These are phyloP conservation scores for Raphanus sativus DNA, from an alignment of 345 rosid species.

Conservation along the genomic window DNA sequence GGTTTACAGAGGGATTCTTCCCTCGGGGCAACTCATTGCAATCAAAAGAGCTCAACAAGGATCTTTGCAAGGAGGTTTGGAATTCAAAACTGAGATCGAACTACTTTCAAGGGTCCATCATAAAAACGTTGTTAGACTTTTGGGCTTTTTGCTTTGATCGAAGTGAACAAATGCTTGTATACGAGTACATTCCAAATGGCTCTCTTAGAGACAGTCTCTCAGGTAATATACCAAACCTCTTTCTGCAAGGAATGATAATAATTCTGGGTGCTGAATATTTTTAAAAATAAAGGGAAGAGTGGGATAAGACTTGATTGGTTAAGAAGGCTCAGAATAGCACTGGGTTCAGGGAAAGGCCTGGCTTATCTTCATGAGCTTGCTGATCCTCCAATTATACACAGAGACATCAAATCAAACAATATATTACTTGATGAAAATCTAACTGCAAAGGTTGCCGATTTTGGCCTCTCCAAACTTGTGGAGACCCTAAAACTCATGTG, in stretches of 20 bases:
- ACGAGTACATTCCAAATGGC: constrained; percentile 73
- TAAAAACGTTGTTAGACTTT: constrained; percentile 66
- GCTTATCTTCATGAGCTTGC: constrained; percentile 94
- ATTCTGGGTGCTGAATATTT: background rate
- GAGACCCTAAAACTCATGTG: constrained; percentile 60
- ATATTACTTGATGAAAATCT: constrained; percentile 75
- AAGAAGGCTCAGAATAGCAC: constrained; percentile 72
- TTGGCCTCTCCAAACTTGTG: constrained; percentile 83
- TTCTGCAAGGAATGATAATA: background rate
- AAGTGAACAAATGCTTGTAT: constrained; percentile 75
- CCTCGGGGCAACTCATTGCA: constrained; percentile 57
- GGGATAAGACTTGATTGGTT: constrained; percentile 83
- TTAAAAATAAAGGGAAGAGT: constrained; percentile 54
- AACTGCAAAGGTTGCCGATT: constrained; percentile 88
- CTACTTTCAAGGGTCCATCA: constrained; percentile 89
- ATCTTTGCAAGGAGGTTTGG: constrained; percentile 76
- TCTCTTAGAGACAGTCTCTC: constrained; percentile 64
- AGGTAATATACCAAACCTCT: constrained; percentile 43
- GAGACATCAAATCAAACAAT: constrained; percentile 86
- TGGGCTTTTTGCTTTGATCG: constrained; percentile 75
- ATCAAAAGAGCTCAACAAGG: constrained; percentile 84
- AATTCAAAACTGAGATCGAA: constrained; percentile 87
- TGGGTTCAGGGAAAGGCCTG: constrained; percentile 80
- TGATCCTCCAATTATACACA: constrained; percentile 90
- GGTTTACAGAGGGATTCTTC: constrained; percentile 76